Evolutionary conservation across 768 basidiomycete genomes (phyloP).

Genomic region (Cyathus striatus): DNA sequence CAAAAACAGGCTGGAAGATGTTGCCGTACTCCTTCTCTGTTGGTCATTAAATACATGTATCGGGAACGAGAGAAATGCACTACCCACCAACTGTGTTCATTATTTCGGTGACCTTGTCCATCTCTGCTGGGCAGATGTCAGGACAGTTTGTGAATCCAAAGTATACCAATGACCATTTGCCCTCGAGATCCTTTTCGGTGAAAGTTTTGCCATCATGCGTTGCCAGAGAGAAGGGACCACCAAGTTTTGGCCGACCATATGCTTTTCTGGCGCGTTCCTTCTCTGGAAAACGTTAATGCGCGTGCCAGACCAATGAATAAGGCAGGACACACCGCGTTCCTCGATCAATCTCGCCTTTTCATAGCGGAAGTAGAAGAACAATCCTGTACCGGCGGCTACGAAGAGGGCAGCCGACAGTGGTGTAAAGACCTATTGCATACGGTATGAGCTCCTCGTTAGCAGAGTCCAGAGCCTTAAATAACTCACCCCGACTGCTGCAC

Average conservation of each 20-base stretch:
- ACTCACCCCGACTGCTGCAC: slow-evolving; percentile 29
- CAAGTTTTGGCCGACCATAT: slow-evolving; percentile 83
- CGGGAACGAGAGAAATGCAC: slow-evolving; percentile 5
- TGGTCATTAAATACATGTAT: slow-evolving; percentile 5
- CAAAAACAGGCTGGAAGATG: slow-evolving; percentile 85
- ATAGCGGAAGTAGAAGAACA: slow-evolving; percentile 84
- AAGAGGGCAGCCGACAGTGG: slow-evolving; percentile 82
- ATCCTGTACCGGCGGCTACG: slow-evolving; percentile 71
- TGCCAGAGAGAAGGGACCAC: slow-evolving; percentile 82
- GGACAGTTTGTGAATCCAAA: slow-evolving; percentile 99
- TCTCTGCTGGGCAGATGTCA: slow-evolving; percentile 96
- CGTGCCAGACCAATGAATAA: slow-evolving; percentile 2
- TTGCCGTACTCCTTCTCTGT: slow-evolving; percentile 66
- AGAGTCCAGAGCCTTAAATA: too few species aligned
- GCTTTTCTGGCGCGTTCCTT: slow-evolving; percentile 69
- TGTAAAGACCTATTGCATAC: slow-evolving; percentile 82
- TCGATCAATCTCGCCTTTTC: slow-evolving; percentile 81
- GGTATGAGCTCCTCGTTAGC: too few species aligned
- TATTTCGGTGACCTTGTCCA: slow-evolving; percentile 88
- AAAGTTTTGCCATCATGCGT: slow-evolving; percentile 66
- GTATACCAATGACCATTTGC: slow-evolving; percentile 89
- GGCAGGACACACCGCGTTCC: slow-evolving; percentile 57
- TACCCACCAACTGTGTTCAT: slow-evolving; percentile 66
- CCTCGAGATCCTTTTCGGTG: slow-evolving; percentile 78
- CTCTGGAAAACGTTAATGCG: slow-evolving; percentile 34